Evolutionary conservation across 2,329 filamentous ascomycete genomes (phyloP), one percentile per base, ranked within the genome.

Genomic region (Aureobasidium sp.): DNA sequence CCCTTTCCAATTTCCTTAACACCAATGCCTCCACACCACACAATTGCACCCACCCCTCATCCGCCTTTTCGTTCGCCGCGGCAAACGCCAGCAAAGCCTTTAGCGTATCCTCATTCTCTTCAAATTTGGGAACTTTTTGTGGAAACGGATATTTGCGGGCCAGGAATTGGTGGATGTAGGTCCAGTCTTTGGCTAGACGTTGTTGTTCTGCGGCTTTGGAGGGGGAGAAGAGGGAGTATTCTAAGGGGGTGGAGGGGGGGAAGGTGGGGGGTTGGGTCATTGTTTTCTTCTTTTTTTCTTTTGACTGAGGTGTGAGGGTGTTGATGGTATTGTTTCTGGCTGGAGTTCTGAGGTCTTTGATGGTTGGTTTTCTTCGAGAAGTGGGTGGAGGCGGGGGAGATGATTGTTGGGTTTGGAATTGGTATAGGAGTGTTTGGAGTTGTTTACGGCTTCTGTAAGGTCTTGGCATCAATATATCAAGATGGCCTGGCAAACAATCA

Each of bases 181-280:
- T 87, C 93, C 93, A 97, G 75, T 97, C 92, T 71, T 93, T 92
- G 51, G 91, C 89, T 65, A 89, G 86, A 14, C 89, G 88, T 65
- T 89, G 88, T 67, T 90, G 89, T 64, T 89, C 87, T 63, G 90
- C 87, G 25, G 83, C 83, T 72, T 85, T 85, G 7, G 82, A 82
- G 6, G 84, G 84, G 2, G 84, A 86, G 67, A 84, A 81, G 48
- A 85, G 77, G 31, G 81, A 77, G 17, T 73, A 65, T 29, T 73
- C 70, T 7, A 57, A n/a, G 5, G 53, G 65, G 57, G 42, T 70
- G 4, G 51, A 41, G 37, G 22, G 2, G 1, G 51, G 22, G 25
- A 55, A 55, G 8, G 4, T 41, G 15, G 51, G 37, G 9, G 37
- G 15, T 42, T 52, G 49, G 3, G 39, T 39, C 49, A 52, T 52